These are phyloP conservation scores for Lindgomyces ingoldianus DNA, from an alignment of 495 filamentous ascomycete species.

Conservation along the genomic window DNA sequence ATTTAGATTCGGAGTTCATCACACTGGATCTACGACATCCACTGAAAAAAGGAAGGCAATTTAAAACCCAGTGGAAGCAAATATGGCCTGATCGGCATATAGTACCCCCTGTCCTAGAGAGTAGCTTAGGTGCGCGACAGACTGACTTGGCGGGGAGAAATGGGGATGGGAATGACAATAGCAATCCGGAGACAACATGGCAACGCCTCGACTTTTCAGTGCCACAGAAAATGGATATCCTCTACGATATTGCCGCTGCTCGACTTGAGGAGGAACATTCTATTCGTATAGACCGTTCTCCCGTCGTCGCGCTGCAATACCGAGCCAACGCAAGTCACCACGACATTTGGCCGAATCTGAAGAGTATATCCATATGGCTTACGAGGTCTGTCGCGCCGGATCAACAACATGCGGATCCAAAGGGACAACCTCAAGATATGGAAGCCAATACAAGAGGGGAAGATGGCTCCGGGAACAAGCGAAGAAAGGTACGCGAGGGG, in stretches of 20 bases:
- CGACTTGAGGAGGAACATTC: background rate
- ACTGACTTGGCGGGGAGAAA: background rate
- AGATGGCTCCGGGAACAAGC: conserved; percentile 1
- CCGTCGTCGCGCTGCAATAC: too few species aligned
- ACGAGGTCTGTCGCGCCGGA: too few species aligned
- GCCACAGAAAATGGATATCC: background rate
- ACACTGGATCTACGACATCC: too few species aligned
- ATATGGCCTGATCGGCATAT: background rate
- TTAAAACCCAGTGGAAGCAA: background rate
- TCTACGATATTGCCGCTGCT: background rate
- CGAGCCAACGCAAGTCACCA: too few species aligned
- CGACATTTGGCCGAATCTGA: too few species aligned
- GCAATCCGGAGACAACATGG: background rate
- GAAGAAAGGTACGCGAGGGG: conserved; percentile 6
- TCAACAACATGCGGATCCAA: too few species aligned
- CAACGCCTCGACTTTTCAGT: background rate
- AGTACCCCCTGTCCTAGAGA: background rate
- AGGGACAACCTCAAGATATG: background rate
- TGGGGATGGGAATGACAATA: background rate
- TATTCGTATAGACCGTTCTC: too few species aligned
- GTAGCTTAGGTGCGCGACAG: background rate
- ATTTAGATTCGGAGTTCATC: background rate
- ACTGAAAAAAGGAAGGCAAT: background rate
- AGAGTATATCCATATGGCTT: too few species aligned
- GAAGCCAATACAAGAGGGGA: background rate